Conservation (phyloP, 805 yeast species). For the Cyberlindnera bimundalis region DNA sequence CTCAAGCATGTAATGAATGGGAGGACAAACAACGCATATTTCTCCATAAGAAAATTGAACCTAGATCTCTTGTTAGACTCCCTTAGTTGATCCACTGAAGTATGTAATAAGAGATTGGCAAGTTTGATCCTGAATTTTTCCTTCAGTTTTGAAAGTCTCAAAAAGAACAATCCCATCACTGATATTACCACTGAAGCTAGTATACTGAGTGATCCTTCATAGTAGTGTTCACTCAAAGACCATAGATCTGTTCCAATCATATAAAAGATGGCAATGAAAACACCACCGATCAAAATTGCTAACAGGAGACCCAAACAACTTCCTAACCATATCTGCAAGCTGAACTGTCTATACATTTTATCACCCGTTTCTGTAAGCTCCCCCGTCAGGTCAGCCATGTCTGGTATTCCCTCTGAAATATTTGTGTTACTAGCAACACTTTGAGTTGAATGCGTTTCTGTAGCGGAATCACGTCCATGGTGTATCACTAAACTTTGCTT, state of each 20-base stretch:
- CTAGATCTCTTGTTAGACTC: conserved; percentile 21
- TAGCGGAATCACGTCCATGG: conserved; percentile 26
- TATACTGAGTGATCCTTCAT: conserved; percentile 84
- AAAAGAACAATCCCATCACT: conserved; percentile 79
- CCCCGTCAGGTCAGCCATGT: not conserved
- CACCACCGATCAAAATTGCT: conserved; percentile 70
- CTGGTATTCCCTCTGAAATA: conserved; percentile 1
- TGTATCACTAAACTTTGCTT: conserved; percentile 50
- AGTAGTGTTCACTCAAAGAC: conserved; percentile 82
- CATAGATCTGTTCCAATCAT: conserved; percentile 79
- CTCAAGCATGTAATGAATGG: conserved; percentile 85
- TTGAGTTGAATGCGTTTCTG: not conserved
- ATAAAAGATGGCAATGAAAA: conserved; percentile 68
- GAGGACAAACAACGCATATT: conserved; percentile 67
- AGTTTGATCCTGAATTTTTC: conserved; percentile 74
- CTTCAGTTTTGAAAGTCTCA: conserved; percentile 76
- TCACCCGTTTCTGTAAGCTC: conserved; percentile 27
- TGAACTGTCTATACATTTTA: conserved; percentile 41
- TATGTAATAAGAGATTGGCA: conserved; percentile 37
- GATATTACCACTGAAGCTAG: conserved; percentile 78
- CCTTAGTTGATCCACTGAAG: conserved; percentile 27
- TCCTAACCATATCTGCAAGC: conserved; percentile 78
- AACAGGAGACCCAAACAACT: conserved; percentile 66
- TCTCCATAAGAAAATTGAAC: conserved; percentile 41
- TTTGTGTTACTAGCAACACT: too few species aligned